Conservation (phyloP, 495 filamentous ascomycete genomes). For the Hypoxylon trugodes region DNA sequence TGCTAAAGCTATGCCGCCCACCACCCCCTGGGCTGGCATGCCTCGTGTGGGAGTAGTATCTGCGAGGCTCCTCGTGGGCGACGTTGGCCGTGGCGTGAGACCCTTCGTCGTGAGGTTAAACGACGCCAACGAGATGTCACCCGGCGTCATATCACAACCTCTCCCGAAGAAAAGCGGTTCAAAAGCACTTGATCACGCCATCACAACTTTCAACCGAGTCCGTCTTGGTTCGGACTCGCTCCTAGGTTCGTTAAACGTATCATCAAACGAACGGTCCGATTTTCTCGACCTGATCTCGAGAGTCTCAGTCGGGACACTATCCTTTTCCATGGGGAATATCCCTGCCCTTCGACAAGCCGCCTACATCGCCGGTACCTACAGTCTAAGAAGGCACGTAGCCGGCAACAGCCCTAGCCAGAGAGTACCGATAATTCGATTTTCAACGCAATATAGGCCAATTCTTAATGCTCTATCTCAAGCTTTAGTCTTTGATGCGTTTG, state of each 20-base stretch:
- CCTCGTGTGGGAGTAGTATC: constrained; percentile 46
- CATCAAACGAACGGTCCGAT: constrained; percentile 30
- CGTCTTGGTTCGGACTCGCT: constrained; percentile 42
- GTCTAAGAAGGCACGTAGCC: constrained; percentile 41
- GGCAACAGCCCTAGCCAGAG: constrained; percentile 17
- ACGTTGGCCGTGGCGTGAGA: constrained; percentile 44
- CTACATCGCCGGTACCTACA: constrained; percentile 45
- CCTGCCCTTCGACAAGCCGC: constrained; percentile 37
- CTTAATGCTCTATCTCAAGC: constrained; percentile 43
- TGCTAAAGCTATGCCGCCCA: constrained; percentile 51
- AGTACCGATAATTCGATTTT: constrained; percentile 46
- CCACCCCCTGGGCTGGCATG: constrained; percentile 39
- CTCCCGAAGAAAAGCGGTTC: constrained; percentile 43
- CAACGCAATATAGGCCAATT: constrained; percentile 49
- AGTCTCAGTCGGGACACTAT: constrained; percentile 43
- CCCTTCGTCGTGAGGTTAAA: constrained; percentile 47
- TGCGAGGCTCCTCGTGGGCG: constrained; percentile 45
- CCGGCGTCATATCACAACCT: constrained; percentile 43
- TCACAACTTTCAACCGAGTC: constrained; percentile 50
- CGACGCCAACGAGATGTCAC: constrained; percentile 44
- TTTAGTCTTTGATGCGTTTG: constrained; percentile 44
- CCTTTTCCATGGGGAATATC: constrained; percentile 36
- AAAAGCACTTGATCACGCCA: constrained; percentile 47
- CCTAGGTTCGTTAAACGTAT: constrained; percentile 34
- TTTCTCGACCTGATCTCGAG: constrained; percentile 45